These are phyloP conservation scores for Fusarium falciforme DNA, from an alignment of 2,329 filamentous ascomycete species.

Conservation along the genomic window DNA sequence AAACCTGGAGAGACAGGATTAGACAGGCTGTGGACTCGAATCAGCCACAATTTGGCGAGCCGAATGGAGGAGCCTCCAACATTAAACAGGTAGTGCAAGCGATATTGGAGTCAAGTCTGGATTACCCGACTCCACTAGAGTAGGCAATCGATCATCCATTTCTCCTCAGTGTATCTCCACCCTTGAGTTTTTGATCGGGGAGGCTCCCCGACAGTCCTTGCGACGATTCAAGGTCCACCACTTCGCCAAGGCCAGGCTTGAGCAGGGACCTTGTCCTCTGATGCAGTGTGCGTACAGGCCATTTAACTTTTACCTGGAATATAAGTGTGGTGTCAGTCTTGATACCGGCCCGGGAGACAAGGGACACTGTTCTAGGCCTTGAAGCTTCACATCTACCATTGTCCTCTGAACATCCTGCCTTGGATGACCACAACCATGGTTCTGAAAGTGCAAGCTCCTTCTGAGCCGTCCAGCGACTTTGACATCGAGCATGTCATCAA, in stretches of 20 bases:
- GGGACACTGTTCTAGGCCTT: background rate
- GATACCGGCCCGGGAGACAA: background rate
- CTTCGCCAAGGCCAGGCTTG: background rate
- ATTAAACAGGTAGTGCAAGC: background rate
- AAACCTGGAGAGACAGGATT: background rate
- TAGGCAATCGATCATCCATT: background rate
- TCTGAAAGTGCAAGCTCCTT: background rate
- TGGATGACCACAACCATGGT: background rate
- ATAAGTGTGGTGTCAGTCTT: background rate
- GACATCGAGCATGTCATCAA: constrained; percentile 8
- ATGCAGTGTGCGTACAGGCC: background rate
- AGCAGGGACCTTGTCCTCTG: background rate
- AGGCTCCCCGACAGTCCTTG: background rate
- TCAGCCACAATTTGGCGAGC: background rate
- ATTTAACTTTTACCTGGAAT: background rate
- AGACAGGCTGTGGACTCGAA: background rate
- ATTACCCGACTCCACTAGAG: background rate
- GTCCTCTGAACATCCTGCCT: background rate
- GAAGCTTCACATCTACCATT: background rate
- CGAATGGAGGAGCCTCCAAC: background rate
- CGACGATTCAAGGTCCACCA: background rate
- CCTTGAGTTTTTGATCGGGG: background rate
- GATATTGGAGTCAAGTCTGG: background rate
- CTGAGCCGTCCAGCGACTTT: background rate
- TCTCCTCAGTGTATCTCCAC: background rate